Evolutionary conservation across 169 alveolate genomes (phyloP).

Genomic region (Ichthyophthirius multifiliis): DNA sequence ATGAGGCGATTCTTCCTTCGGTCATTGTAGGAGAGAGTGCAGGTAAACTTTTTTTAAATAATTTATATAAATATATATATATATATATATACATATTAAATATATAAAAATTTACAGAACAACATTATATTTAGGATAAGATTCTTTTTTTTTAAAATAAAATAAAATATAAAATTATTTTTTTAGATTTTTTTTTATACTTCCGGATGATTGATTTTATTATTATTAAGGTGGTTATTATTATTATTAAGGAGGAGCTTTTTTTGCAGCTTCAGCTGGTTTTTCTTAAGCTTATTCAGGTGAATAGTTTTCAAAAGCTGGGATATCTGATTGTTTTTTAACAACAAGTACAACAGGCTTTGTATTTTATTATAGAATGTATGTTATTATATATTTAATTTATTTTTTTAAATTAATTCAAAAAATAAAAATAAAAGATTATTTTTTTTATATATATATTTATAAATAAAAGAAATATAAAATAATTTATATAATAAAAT

Average conservation of each 20-base stretch:
- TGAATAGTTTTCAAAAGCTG: slow-evolving; percentile 53
- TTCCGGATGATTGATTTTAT: no score
- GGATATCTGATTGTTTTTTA: slow-evolving; percentile 49
- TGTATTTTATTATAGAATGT: no score
- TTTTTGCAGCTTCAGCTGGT: neutral
- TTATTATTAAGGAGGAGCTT: slow-evolving; percentile 2
- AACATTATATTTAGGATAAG: neutral
- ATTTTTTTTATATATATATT: neutral
- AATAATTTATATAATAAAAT: neutral
- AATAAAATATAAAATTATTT: neutral
- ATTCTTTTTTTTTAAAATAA: neutral
- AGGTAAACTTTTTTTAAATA: slow-evolving; percentile 46
- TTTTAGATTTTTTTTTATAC: no score
- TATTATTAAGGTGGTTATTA: no score
- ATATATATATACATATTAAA: no score
- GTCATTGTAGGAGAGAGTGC: slow-evolving; percentile 81
- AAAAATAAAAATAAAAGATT: slow-evolving; percentile 16
- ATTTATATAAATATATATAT: neutral
- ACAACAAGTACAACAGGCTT: slow-evolving; percentile 61
- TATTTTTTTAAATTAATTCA: neutral
- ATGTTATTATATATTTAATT: neutral
- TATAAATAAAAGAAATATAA: neutral
- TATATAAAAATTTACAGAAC: neutral
- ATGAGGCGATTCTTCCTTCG: slow-evolving; percentile 68
- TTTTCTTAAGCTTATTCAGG: neutral